Evolutionary conservation across 2,329 filamentous ascomycete genomes (phyloP).

Genomic region (Chrysosphaeria jannelii): DNA sequence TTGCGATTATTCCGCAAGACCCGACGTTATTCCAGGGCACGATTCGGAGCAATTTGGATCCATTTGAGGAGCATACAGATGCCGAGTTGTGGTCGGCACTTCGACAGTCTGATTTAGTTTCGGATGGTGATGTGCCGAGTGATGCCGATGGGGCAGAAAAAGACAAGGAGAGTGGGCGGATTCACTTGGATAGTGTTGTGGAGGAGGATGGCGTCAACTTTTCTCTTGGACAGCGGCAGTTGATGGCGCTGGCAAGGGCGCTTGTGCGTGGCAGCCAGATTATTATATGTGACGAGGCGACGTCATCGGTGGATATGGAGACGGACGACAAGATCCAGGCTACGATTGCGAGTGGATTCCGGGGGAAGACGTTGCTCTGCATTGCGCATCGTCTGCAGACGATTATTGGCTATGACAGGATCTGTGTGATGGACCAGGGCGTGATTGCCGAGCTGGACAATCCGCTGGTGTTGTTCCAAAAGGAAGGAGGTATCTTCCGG

Average conservation of each 20-base stretch:
- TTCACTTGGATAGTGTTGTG: conserved; percentile 58
- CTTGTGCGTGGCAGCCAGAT: conserved; percentile 69
- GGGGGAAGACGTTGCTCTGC: conserved; percentile 63
- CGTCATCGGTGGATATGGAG: conserved; percentile 77
- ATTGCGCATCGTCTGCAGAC: conserved; percentile 82
- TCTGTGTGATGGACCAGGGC: conserved; percentile 87
- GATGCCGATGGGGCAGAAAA: not conserved
- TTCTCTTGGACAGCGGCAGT: conserved; percentile 75
- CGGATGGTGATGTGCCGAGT: conserved; percentile 10
- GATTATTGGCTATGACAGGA: conserved; percentile 79
- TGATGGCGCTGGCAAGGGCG: conserved; percentile 80
- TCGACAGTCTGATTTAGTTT: conserved; percentile 40
- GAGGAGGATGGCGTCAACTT: conserved; percentile 94
- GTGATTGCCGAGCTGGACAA: conserved; percentile 62
- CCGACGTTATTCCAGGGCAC: conserved; percentile 61
- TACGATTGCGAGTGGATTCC: conserved; percentile 63
- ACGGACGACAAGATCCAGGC: conserved; percentile 86
- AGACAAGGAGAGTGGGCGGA: conserved; percentile 24
- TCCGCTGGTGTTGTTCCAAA: conserved; percentile 45
- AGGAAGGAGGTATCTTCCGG: conserved; percentile 40
- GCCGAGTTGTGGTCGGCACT: conserved; percentile 51
- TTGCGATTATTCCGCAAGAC: conserved; percentile 64
- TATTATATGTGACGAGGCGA: conserved; percentile 93
- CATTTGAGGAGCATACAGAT: conserved; percentile 51
- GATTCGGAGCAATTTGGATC: conserved; percentile 50